Base-by-base conservation (phyloP, 2,329 filamentous ascomycete species). In the Mariannaea elegans region DNA sequence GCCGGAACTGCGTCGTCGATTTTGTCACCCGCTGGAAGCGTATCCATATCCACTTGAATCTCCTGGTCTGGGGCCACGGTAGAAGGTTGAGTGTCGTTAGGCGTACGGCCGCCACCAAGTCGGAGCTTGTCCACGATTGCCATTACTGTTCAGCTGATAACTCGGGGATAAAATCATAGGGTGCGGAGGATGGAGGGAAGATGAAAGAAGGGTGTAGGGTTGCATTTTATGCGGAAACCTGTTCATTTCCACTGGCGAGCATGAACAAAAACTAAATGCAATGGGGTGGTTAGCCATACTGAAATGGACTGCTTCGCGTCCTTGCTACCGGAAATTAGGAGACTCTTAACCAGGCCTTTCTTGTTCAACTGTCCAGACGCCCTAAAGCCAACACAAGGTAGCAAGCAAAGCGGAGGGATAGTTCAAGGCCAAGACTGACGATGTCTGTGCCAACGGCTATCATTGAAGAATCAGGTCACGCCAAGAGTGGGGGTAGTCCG, bases 1-100 rank as follows among this genome's bases (percentile, higher is more conserved):
- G 48, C 23, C 12, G 62, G 57, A 7, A 64, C 63, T 1, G 56
- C 46, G 9, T 49, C 52, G 32, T 38, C 47, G 34, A 16, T 16
- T 16, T 38, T 38, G n/a, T 38, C 34, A 16, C 19, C 34, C 7
- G 16, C 34, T 14, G 34, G 34, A 9, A 38, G 16, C 2, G n/a
- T 38, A 6, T 38, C 34, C 34, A 38, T 38, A 16, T 14, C 34
- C n/a, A 38, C 34, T 16, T 38, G 34, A 16, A 38, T 38, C n/a
- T 38, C 34, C n/a, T 4, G 14, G 19, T 38, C 34, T 19, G 34
- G n/a, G 2, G 34, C 8, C 5, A 16, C 9, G 6, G 34, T 9
- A 38, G 34, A 3, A 2, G 14, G 16, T 38, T 38, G 34, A 2
- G 3, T 16, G n/a, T 38, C 34, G 14, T 38, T 38, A 16, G 14